phyloP scores from a whole-genome alignment of 345 rosid genomes.

The Streptanthus diversifolius region DNA sequence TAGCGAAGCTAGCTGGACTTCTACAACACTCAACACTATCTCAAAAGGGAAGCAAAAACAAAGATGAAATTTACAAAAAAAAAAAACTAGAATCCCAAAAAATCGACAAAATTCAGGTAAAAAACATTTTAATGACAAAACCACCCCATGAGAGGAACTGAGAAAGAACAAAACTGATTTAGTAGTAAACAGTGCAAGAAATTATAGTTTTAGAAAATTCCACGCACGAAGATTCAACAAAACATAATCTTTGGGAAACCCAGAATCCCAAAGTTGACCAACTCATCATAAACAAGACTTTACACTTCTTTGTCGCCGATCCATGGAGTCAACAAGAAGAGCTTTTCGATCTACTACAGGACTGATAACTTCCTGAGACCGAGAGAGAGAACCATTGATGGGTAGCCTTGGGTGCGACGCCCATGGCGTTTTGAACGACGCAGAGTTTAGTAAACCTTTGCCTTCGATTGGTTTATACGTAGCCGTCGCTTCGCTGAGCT shows the following conservation, averaged over 20 bases:
- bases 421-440: constrained; percentile 58
- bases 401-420: constrained; percentile 57
- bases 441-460: constrained; percentile 60
- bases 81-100: too few species aligned
- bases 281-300: background rate
- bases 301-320: background rate
- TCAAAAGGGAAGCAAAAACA: too few species aligned
- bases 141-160: background rate
- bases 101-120: too few species aligned
- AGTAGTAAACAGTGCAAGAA: background rate
- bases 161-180: background rate
- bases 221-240: background rate
- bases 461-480: constrained; percentile 88
- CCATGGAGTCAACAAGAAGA: constrained; percentile 3
- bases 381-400: constrained; percentile 26
- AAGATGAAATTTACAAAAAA: background rate
- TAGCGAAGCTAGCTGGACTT: background rate
- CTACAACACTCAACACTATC: too few species aligned
- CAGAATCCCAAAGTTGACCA: background rate
- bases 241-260: too few species aligned
- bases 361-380: background rate
- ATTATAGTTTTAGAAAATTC: too few species aligned
- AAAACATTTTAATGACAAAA: background rate
- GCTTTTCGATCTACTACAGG: background rate
- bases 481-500: constrained; percentile 64